Base-by-base conservation (phyloP, 805 yeast genomes). In the Starmerella bombicola region DNA sequence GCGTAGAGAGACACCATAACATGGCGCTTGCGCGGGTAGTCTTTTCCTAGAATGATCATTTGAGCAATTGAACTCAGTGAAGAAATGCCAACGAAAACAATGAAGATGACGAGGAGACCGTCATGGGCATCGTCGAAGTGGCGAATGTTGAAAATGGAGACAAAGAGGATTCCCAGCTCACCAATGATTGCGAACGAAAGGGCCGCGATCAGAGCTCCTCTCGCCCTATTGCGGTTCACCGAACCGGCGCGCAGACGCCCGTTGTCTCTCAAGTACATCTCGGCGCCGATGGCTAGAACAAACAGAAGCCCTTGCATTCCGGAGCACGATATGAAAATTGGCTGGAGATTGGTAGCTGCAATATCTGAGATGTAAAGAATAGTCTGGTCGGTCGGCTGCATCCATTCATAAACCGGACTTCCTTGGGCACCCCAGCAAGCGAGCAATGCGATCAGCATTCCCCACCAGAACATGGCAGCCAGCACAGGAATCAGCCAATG, bases 391-490 rank as follows among this genome's bases (percentile, higher is more conserved):
- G 49, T 37, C 52, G 48, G 73, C 1, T 57, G 61, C 68, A 76
- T 71, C 51, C 77, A 76, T 41, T 64, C 58, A 55, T 81, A 80
- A 7, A 70, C 65, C 0, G 95, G 95, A 33, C 70, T 70, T 2
- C 95, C 95, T 56, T 81, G 84, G 3, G 66, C 71, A 2, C 80
- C 73, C 96, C 96, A 86, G 51, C 76, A 71, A 3, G 70, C 61
- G 47, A 86, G 56, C 70, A 86, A 64, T 3, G 94, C 84, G 5
- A 78, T 76, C 12, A 86, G 70, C 95, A 84, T 82, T 3, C 82
- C 95, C 75, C 85, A 80, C 96, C 96, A 86, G 13, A 76, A 77
- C 3, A 76, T 59, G 39, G 74, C 62, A 1, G 84, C 71, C 2
- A 76, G 53, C 30, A 84, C 59, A 3, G 96, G 95, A 26, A 86